Evolutionary conservation across 2,329 filamentous ascomycete species (phyloP).

Genomic region (Phialophora expanda): DNA sequence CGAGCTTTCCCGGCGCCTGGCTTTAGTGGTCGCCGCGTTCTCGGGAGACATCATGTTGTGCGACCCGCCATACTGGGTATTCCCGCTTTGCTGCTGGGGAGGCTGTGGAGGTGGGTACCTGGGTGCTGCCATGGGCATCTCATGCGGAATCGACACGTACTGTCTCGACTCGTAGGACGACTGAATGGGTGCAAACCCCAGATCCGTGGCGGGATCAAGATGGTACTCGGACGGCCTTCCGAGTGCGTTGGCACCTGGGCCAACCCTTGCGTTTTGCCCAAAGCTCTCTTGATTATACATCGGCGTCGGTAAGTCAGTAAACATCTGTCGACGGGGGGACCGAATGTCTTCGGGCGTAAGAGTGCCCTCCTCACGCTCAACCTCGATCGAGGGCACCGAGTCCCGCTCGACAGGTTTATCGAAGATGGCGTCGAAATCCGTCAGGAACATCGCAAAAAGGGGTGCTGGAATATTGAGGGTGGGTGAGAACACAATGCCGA

Average conservation of each 20-base stretch:
- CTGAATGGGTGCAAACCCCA: constrained; percentile 51
- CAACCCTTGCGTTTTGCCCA: constrained; percentile 40
- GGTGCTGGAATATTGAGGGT: constrained; percentile 95
- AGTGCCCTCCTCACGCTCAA: constrained; percentile 45
- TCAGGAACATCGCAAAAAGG: constrained; percentile 90
- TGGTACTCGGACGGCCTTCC: constrained; percentile 52
- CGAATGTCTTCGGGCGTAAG: constrained; percentile 61
- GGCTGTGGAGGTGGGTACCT: constrained; percentile 33
- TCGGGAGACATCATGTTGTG: constrained; percentile 51
- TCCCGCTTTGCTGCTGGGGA: constrained; percentile 31
- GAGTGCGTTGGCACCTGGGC: constrained; percentile 39
- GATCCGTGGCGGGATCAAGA: constrained; percentile 53
- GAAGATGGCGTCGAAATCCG: constrained; percentile 88
- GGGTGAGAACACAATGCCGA: constrained; percentile 97
- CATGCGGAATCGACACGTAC: constrained; percentile 42
- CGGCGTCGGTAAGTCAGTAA: constrained; percentile 69
- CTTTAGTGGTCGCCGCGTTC: constrained; percentile 48
- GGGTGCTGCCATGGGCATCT: constrained; percentile 32
- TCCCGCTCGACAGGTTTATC: constrained; percentile 60
- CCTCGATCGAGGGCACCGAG: constrained; percentile 24
- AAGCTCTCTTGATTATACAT: constrained; percentile 65
- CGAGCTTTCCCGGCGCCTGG: constrained; percentile 56
- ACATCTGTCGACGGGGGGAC: constrained; percentile 69
- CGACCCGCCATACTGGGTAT: constrained; percentile 42
- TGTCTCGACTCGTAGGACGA: constrained; percentile 38